Evolutionary conservation across 1,139 yeast genomes (phyloP), one percentile per base, ranked within the genome.

Genomic region (Candida pseudoviswanathii): DNA sequence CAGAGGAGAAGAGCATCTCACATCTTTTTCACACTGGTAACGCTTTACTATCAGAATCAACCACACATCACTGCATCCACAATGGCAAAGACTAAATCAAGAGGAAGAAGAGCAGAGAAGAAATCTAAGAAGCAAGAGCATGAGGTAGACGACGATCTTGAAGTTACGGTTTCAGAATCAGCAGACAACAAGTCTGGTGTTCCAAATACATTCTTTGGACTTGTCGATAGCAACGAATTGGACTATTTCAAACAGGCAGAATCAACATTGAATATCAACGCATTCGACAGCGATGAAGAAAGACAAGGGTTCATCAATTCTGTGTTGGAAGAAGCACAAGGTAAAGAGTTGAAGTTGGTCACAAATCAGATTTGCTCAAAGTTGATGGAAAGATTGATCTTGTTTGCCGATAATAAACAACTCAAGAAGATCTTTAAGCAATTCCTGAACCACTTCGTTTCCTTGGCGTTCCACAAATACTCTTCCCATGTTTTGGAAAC

Each of bases 321-420:
- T 58, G 92, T 90, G 4, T 77, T 89, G 55, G 96, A 88, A 58
- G 99, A 94, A 71, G 82, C 92, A 30, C 78, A 79, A 50, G 97
- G 97, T 5, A 91, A 92, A 59, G 99, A 94, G 67, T 74, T 95
- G 58, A 94, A 94, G 66, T 77, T 94, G 45, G 97, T 89, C 7
- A 92, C 97, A 3, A 92, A 94, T 63, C 98, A 92, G 62, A 89
- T 92, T 50, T 91, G 97, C 63, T 92, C 98, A 21, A 94, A 94
- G 64, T 77, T 94, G 52, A 79, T 94, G 76, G 99, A 94, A 69
- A 77, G 98, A 63, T 71, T 94, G 54, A 80, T 92, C n/a, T 68
- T 89, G 44, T 73, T 77, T 33, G 86, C 92, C 11, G 75, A 78
- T 37, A 86, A 84, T 53, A 71, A 68, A 16, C 96, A 91, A 64